phyloP scores from a whole-genome alignment of 2,329 filamentous ascomycete genomes.

The Aspergillus ochraceoroseus region DNA sequence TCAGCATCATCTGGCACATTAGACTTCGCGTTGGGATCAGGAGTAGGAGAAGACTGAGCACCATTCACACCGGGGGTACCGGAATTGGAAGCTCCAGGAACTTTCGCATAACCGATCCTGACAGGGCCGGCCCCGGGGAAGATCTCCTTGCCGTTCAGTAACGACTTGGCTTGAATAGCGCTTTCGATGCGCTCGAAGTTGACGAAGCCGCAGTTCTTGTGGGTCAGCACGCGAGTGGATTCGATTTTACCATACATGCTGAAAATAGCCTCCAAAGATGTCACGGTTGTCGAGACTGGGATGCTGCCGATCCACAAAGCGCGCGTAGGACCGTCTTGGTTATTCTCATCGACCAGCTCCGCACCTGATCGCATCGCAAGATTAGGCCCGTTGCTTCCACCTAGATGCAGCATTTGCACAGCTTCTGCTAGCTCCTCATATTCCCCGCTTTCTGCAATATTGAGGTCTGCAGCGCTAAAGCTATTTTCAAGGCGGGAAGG shows the following conservation, averaged over 20 bases:
- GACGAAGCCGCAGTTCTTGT: conserved; percentile 98
- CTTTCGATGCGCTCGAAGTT: conserved; percentile 93
- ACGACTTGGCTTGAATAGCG: conserved; percentile 78
- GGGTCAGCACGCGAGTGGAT: conserved; percentile 86
- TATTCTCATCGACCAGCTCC: conserved; percentile 69
- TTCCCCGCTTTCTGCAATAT: conserved; percentile 67
- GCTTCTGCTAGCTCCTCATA: conserved; percentile 77
- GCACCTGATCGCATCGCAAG: conserved; percentile 60
- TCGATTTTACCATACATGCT: conserved; percentile 85
- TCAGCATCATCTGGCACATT: conserved; percentile 29
- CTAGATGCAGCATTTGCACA: conserved; percentile 71
- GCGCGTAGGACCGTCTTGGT: conserved; percentile 81
- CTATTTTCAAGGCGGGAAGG: conserved; percentile 69
- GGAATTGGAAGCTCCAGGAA: conserved; percentile 70
- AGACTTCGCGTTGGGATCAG: conserved; percentile 64
- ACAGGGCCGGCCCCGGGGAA: conserved; percentile 95
- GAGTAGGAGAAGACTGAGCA: conserved; percentile 83
- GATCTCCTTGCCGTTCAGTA: conserved; percentile 94
- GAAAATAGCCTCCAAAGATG: conserved; percentile 92
- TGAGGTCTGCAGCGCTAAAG: conserved; percentile 69
- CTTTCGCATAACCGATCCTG: conserved; percentile 95
- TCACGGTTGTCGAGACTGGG: conserved; percentile 91
- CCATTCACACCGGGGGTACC: conserved; percentile 86
- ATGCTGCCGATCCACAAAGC: conserved; percentile 97
- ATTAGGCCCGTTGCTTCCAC: conserved; percentile 39